Evolutionary conservation across 176 grass and related monocot species (phyloP).

Genomic region (Triticum timopheevii): DNA sequence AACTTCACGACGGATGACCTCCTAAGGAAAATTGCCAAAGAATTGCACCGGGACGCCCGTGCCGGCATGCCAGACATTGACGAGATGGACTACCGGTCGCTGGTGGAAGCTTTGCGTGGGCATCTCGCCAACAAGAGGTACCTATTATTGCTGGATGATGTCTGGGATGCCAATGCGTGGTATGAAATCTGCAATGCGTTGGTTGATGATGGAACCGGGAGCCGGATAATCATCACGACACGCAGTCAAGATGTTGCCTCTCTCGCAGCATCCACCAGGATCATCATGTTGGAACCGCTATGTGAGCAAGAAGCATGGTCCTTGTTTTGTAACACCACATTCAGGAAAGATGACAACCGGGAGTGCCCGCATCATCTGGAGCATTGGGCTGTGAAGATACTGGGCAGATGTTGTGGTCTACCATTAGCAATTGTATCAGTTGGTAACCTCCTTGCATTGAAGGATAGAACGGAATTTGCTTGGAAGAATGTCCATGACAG

Average conservation of each 20-base stretch:
- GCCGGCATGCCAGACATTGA: background rate
- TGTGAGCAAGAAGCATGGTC: constrained; percentile 12
- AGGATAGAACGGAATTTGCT: background rate
- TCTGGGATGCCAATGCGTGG: constrained; percentile 34
- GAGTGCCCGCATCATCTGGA: constrained; percentile 3
- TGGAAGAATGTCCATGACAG: constrained; percentile 40
- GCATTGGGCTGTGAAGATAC: constrained; percentile 13
- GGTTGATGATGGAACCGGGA: background rate
- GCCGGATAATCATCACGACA: constrained; percentile 42
- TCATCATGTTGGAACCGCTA: constrained; percentile 10
- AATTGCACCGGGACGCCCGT: background rate
- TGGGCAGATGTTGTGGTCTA: constrained; percentile 41
- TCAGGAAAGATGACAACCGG: background rate
- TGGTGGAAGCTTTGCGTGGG: constrained; percentile 6
- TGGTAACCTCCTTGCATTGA: constrained; percentile 34
- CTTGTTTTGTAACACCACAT: constrained; percentile 30
- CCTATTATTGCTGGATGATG: constrained; percentile 40
- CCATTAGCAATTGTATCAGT: constrained; percentile 51
- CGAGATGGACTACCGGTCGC: constrained; percentile 15
- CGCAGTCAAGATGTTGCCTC: constrained; percentile 27
- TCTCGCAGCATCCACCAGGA: constrained; percentile 15
- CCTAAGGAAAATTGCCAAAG: constrained; percentile 23
- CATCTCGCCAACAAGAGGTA: constrained; percentile 30
- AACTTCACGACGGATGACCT: constrained; percentile 23
- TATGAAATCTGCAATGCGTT: constrained; percentile 10